phyloP scores from a whole-genome alignment of 805 yeast species.

The Candida schatavii region DNA sequence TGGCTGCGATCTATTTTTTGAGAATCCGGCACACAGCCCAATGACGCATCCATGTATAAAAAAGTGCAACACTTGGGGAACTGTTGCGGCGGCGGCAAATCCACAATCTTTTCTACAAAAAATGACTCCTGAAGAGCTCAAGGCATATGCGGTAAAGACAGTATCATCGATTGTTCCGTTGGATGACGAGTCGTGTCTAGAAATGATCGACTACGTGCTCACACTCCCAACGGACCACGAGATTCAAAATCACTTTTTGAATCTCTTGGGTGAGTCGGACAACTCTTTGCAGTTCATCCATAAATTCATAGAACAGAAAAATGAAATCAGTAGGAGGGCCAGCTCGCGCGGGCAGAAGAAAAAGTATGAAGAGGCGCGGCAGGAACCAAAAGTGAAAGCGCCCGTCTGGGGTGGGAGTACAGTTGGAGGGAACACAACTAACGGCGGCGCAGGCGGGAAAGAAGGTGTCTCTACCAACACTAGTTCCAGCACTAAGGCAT shows the following conservation, averaged over 20 bases:
- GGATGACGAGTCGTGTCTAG: constrained; percentile 53
- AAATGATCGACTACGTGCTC: constrained; percentile 54
- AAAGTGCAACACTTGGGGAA: no score
- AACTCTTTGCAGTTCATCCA: constrained; percentile 47
- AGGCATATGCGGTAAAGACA: constrained; percentile 25
- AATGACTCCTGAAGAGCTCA: constrained; percentile 11
- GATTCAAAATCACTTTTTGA: constrained; percentile 50
- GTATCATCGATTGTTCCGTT: constrained; percentile 48
- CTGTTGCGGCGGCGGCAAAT: background rate
- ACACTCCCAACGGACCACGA: constrained; percentile 45
- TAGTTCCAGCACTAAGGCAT: constrained; percentile 8
- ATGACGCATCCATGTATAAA: background rate
- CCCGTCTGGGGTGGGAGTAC: constrained; percentile 1
- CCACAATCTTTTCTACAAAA: background rate
- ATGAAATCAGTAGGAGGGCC: constrained; percentile 18
- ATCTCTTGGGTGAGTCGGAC: constrained; percentile 57
- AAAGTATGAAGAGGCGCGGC: constrained; percentile 2
- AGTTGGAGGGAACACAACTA: constrained; percentile 3
- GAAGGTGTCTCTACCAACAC: no score
- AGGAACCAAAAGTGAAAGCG: background rate
- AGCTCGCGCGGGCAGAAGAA: constrained; percentile 6
- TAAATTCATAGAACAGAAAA: constrained; percentile 39
- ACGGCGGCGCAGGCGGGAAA: background rate
- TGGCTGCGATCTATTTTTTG: no score
- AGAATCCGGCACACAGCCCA: constrained; percentile 1